Evolutionary conservation across 1,284 basidiomycete genomes (phyloP).

Genomic region (Naganishia sp.): DNA sequence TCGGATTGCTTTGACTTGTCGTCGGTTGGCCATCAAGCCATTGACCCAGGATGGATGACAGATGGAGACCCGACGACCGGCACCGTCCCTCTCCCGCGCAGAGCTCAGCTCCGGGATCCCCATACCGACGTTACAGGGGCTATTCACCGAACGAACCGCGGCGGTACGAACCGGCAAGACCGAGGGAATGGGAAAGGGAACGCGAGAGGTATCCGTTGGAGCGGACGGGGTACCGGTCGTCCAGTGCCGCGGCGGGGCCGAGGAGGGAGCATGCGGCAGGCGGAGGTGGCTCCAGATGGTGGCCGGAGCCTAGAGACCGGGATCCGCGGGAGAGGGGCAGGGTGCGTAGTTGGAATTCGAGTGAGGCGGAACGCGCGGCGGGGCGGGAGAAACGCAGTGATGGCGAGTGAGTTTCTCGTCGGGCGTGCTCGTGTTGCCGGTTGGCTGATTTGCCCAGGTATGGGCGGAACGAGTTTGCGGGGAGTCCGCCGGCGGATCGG

Average conservation of each 20-base stretch:
- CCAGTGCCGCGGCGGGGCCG: background rate
- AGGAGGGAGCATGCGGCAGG: background rate
- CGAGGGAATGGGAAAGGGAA: slow-evolving; percentile 8
- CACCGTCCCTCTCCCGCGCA: background rate
- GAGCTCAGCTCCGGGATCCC: slow-evolving; percentile 10
- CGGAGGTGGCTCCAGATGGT: background rate
- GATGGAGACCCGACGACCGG: slow-evolving; percentile 2
- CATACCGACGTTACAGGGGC: slow-evolving; percentile 10
- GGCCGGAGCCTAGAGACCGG: no score
- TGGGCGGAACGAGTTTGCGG: background rate
- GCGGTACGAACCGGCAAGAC: background rate
- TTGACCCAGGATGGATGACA: slow-evolving; percentile 17
- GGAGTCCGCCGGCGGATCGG: background rate
- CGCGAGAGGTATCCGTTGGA: slow-evolving; percentile 11
- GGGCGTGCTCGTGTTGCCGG: background rate
- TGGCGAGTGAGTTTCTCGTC: background rate
- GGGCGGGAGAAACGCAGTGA: background rate
- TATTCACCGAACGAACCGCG: background rate
- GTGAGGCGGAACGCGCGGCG: background rate
- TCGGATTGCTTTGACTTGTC: no score
- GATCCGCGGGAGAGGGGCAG: background rate
- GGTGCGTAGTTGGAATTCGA: slow-evolving; percentile 6
- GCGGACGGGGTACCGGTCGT: background rate
- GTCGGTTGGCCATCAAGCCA: no score
- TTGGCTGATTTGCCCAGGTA: background rate